Conservation (phyloP, 768 basidiomycete genomes). For the Coprinellus micaceus region DNA sequence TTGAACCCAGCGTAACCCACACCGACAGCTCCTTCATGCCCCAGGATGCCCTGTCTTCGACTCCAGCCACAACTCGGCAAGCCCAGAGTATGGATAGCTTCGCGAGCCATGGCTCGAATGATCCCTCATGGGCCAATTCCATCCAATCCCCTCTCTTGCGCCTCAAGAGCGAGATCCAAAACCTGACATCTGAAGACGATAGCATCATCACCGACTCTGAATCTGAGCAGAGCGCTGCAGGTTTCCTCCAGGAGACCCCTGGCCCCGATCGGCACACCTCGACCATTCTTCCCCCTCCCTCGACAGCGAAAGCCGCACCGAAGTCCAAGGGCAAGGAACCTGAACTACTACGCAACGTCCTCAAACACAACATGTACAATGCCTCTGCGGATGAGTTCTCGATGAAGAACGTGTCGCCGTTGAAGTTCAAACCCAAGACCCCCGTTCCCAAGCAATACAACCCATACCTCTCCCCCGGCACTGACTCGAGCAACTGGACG, state of each 20-base stretch:
- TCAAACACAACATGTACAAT: slow-evolving; percentile 50
- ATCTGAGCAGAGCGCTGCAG: slow-evolving; percentile 8
- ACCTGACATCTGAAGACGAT: slow-evolving; percentile 45
- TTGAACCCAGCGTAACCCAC: slow-evolving; percentile 44
- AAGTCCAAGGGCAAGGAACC: slow-evolving; percentile 41
- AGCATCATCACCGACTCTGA: slow-evolving; percentile 15
- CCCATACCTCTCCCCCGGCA: slow-evolving; percentile 55
- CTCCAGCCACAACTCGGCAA: slow-evolving; percentile 56
- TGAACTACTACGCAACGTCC: slow-evolving; percentile 45
- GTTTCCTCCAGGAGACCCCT: slow-evolving; percentile 10
- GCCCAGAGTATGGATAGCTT: slow-evolving; percentile 37
- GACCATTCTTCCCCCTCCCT: slow-evolving; percentile 18
- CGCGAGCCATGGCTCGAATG: slow-evolving; percentile 37
- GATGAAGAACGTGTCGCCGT: slow-evolving; percentile 40
- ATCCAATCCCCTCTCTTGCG: slow-evolving; percentile 72
- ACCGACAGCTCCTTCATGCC: slow-evolving; percentile 76
- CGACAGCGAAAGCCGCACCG: slow-evolving; percentile 44
- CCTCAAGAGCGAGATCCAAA: slow-evolving; percentile 59
- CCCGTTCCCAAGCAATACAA: slow-evolving; percentile 54
- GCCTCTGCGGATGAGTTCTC: slow-evolving; percentile 31
- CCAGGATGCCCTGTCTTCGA: slow-evolving; percentile 73
- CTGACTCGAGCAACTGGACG: slow-evolving; percentile 56
- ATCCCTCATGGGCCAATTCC: slow-evolving; percentile 68
- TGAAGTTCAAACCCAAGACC: slow-evolving; percentile 52
- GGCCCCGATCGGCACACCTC: slow-evolving; percentile 11